Evolutionary conservation across 1,284 basidiomycete genomes (phyloP).

Genomic region (Cutaneotrichosporon sp.): DNA sequence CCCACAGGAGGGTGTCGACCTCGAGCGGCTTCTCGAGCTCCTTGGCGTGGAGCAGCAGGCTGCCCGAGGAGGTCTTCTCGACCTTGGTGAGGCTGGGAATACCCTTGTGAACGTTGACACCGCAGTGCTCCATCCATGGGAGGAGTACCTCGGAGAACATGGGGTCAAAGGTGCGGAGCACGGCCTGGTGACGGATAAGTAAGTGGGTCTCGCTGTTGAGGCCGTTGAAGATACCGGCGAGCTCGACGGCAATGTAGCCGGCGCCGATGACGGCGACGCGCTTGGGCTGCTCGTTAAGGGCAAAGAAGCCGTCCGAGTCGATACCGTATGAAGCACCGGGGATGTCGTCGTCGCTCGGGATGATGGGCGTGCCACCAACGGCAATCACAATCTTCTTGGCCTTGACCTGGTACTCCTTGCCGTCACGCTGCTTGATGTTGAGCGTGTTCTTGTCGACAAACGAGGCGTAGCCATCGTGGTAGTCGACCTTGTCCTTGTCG

Average conservation of each 20-base stretch:
- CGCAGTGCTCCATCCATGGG: constrained; percentile 80
- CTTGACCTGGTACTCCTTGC: constrained; percentile 60
- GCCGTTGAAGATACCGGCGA: constrained; percentile 81
- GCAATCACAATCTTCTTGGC: constrained; percentile 76
- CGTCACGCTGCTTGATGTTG: constrained; percentile 61
- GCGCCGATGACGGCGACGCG: constrained; percentile 91
- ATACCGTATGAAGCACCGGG: constrained; percentile 88
- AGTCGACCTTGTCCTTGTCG: constrained; percentile 81
- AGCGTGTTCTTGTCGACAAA: constrained; percentile 64
- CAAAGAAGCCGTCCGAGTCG: constrained; percentile 95
- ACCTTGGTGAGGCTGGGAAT: constrained; percentile 69
- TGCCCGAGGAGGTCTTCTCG: constrained; percentile 60
- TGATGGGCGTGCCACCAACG: constrained; percentile 76
- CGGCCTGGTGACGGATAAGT: constrained; percentile 80
- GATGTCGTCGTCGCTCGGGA: constrained; percentile 73
- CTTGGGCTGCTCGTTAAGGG: constrained; percentile 80
- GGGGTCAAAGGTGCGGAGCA: constrained; percentile 90
- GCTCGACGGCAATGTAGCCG: constrained; percentile 95
- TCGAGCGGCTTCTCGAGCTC: constrained; percentile 66
- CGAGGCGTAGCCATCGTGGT: constrained; percentile 72
- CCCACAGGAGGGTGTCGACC: constrained; percentile 88
- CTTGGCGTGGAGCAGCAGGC: constrained; percentile 65
- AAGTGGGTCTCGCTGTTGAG: constrained; percentile 87
- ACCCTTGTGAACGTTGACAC: constrained; percentile 74
- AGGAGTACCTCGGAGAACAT: constrained; percentile 77